These are phyloP conservation scores for Schizochytrium sp. DNA, from an alignment of 108 stramenopile species.

Conservation along the genomic window DNA sequence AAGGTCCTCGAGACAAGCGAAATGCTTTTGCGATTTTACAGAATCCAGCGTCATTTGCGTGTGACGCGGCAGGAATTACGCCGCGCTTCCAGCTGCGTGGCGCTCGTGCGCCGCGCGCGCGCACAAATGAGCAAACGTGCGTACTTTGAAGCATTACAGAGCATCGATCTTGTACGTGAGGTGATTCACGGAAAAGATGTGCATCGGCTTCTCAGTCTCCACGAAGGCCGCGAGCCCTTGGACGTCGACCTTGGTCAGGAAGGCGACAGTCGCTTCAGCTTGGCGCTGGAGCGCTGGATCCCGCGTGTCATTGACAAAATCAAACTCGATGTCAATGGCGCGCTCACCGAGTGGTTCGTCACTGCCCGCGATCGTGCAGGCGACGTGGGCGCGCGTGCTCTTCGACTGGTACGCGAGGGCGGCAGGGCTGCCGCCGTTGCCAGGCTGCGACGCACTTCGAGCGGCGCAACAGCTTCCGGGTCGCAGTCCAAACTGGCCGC, in stretches of 20 bases:
- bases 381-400: neutral
- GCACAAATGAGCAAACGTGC: neutral
- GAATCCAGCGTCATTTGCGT: neutral
- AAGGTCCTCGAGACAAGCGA: neutral
- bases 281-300: neutral
- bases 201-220: neutral
- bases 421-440: neutral
- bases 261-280: neutral
- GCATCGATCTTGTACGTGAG: neutral
- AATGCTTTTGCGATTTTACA: neutral
- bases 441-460: neutral
- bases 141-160: neutral
- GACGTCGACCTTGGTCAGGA: neutral
- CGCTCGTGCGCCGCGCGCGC: neutral
- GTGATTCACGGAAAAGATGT: neutral
- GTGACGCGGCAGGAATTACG: neutral
- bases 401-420: neutral
- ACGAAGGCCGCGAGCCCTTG: neutral
- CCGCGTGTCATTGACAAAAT: neutral
- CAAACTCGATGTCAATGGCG: neutral
- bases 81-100: neutral
- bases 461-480: neutral
- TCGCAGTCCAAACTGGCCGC: neutral
- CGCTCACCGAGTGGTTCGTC: constrained; percentile 9
- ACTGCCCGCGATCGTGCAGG: neutral